Percentiles rank a stretch among this genome's conserved stretches.
phyloP scores from a whole-genome alignment of 1,284 basidiomycete genomes.

The Takashimella koratensis region DNA sequence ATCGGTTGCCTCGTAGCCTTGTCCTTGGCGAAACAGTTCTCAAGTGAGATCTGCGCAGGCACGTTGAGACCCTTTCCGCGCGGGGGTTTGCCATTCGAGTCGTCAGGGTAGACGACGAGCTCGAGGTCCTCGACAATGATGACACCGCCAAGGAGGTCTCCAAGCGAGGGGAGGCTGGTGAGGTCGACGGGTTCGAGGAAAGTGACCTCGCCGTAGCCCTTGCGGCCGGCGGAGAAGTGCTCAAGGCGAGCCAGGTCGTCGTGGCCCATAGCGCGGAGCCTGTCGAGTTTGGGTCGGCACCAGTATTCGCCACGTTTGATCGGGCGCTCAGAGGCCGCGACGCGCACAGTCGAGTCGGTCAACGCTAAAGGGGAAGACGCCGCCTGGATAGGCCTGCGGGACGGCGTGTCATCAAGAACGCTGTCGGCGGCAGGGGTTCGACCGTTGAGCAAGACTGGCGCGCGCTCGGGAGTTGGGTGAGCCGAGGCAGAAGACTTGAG shows the following conservation, averaged over 20 bases:
- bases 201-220: constrained; percentile 83
- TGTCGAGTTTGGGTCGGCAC: constrained; percentile 69
- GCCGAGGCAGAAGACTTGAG: constrained; percentile 43
- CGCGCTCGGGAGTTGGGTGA: constrained; percentile 44
- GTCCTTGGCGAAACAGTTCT: constrained; percentile 84
- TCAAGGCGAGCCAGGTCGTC: constrained; percentile 65
- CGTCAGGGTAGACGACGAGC: constrained; percentile 89
- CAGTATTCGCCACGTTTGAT: constrained; percentile 85
- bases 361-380: constrained; percentile 23
- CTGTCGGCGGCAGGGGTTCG: constrained; percentile 49
- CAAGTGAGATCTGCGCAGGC: constrained; percentile 71
- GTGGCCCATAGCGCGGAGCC: constrained; percentile 62
- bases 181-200: constrained; percentile 92
- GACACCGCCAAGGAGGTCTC: constrained; percentile 78
- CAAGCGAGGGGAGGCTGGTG: constrained; percentile 74
- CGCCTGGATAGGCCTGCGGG: constrained; percentile 30
- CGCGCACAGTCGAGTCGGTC: constrained; percentile 12
- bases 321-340: constrained; percentile 39
- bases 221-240: constrained; percentile 80
- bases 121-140: constrained; percentile 89
- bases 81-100: constrained; percentile 71
- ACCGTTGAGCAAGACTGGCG: too few species aligned
- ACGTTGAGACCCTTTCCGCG: constrained; percentile 87
- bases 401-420: constrained; percentile 18
- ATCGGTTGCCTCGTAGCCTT: constrained; percentile 88